phyloP scores from a whole-genome alignment of 2,329 filamentous ascomycete genomes.

The Colletotrichum endophyticum region DNA sequence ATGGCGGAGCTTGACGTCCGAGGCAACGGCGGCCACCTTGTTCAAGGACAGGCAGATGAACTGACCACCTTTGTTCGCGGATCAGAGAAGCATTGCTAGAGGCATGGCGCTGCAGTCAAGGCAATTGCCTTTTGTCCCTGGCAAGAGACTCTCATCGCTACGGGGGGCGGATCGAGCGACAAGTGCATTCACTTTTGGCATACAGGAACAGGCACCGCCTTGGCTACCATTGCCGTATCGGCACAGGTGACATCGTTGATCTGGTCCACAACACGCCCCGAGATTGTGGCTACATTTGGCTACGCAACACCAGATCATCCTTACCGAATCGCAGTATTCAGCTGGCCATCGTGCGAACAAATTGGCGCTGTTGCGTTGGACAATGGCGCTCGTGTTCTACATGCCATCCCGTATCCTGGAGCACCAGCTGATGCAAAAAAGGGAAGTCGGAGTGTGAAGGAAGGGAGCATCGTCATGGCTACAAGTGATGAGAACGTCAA shows the following conservation, averaged over 20 bases:
- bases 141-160: constrained; percentile 85
- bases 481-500: constrained; percentile 92
- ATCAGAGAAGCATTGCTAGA: constrained; percentile 73
- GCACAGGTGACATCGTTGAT: constrained; percentile 93
- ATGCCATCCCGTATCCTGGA: constrained; percentile 83
- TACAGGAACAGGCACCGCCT: constrained; percentile 77
- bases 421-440: constrained; percentile 32
- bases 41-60: constrained; percentile 33
- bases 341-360: constrained; percentile 90
- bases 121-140: constrained; percentile 97
- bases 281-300: constrained; percentile 86
- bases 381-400: constrained; percentile 79
- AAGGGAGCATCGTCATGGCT: constrained; percentile 82
- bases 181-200: constrained; percentile 97
- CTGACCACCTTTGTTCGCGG: constrained; percentile 57
- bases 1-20: not conserved
- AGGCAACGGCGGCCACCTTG: constrained; percentile 30
- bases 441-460: constrained; percentile 28
- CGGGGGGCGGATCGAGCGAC: constrained; percentile 92
- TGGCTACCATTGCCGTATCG: constrained; percentile 90
- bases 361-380: constrained; percentile 87
- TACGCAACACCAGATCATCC: constrained; percentile 83
- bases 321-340: constrained; percentile 89
- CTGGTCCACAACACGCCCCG: constrained; percentile 84
- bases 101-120: constrained; percentile 88